Conservation (phyloP, 2,329 filamentous ascomycete species). For the Beauveria medogensis region DNA sequence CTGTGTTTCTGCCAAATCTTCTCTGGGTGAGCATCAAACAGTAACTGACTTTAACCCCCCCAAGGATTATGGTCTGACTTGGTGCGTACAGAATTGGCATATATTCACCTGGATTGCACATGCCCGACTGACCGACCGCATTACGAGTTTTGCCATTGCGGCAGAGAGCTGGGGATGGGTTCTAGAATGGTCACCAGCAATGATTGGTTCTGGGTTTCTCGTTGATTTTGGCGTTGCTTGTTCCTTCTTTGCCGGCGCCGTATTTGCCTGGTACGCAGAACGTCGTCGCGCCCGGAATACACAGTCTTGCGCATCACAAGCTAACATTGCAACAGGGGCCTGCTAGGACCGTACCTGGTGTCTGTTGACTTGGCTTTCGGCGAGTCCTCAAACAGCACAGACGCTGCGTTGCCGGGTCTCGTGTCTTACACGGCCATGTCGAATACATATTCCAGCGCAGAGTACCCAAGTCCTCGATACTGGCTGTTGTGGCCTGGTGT, state of each 20-base stretch:
- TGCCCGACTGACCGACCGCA: neutral
- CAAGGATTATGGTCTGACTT: neutral
- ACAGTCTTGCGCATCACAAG: neutral
- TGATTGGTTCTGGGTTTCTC: constrained; percentile 5
- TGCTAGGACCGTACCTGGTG: constrained; percentile 5
- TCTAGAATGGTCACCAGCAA: constrained; percentile 10
- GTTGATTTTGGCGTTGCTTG: constrained; percentile 4
- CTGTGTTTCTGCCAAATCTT: constrained; percentile 1
- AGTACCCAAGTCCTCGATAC: constrained; percentile 7
- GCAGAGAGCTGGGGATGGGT: constrained; percentile 12
- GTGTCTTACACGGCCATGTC: constrained; percentile 7
- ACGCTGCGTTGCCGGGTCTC: neutral
- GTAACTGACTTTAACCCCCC: no score
- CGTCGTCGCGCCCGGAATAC: neutral
- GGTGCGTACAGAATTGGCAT: neutral
- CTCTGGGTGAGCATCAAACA: neutral
- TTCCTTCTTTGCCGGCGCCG: neutral
- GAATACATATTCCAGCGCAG: neutral
- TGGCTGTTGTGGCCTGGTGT: constrained; percentile 8
- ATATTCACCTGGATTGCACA: constrained; percentile 6
- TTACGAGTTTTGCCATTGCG: neutral
- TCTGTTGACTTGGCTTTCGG: neutral
- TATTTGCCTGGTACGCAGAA: neutral
- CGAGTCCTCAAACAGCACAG: neutral
- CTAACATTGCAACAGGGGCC: neutral